A percentile compares a stretch with the other conserved stretches of the same genome.
These are phyloP conservation scores for Salinomyces thailandicus DNA, from an alignment of 2,329 filamentous ascomycete species.

Conservation along the genomic window DNA sequence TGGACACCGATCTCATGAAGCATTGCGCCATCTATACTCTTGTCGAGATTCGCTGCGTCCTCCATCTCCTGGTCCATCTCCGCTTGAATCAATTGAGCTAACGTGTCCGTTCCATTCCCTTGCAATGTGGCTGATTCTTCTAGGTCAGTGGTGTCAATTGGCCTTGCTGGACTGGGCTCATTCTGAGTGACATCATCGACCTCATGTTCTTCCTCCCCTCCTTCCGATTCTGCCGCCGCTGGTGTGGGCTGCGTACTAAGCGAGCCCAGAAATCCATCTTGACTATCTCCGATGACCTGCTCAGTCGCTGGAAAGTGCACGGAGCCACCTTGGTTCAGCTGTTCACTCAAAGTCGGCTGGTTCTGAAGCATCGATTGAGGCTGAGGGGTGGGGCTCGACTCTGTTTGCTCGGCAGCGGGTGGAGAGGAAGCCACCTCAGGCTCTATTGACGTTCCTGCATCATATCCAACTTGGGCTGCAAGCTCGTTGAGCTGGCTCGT, in stretches of 20 bases:
- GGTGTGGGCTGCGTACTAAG: constrained; percentile 3
- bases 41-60: too few species aligned
- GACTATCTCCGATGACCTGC: constrained; percentile 4
- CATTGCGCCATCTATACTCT: too few species aligned
- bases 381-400: background rate
- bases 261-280: background rate
- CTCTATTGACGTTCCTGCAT: background rate
- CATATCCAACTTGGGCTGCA: background rate
- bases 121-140: too few species aligned
- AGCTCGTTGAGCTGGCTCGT: background rate
- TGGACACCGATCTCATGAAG: too few species aligned
- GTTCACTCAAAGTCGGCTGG: background rate
- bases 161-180: too few species aligned
- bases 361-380: background rate
- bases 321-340: background rate
- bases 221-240: background rate
- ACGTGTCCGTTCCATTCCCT: too few species aligned
- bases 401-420: background rate
- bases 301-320: background rate
- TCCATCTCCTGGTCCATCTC: too few species aligned
- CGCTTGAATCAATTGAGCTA: too few species aligned
- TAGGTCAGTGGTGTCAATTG: too few species aligned
- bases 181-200: too few species aligned
- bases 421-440: background rate
- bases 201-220: too few species aligned